Percentiles rank a stretch among this genome's conserved stretches.
These are phyloP conservation scores for Trypanosoma brucei DNA, from an alignment of 208 protist genomes.

Conservation along the genomic window DNA sequence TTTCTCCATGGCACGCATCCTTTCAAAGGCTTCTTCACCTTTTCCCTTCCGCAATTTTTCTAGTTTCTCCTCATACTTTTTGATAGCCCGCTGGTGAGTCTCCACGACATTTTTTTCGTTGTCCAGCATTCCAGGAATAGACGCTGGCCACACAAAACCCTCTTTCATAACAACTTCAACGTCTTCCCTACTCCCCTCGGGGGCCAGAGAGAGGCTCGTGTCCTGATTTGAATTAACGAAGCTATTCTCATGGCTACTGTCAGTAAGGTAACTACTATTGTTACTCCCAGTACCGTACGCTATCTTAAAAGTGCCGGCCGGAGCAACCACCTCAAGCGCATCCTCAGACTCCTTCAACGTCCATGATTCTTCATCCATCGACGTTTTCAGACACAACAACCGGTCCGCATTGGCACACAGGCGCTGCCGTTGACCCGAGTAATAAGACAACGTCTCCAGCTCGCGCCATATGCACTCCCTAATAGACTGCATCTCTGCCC, in stretches of 20 bases:
- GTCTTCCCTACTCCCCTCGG: background rate
- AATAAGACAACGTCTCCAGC: conserved; percentile 15
- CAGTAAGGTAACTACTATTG: background rate
- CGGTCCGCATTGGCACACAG: background rate
- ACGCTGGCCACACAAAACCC: conserved; percentile 19
- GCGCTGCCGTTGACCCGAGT: background rate
- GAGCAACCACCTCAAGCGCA: conserved; percentile 12
- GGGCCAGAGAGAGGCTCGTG: background rate
- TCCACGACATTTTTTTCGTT: conserved; percentile 11
- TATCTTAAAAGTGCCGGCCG: conserved; percentile 6
- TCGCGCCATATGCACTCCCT: conserved; percentile 11
- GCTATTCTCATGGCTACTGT: background rate
- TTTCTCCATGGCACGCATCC: conserved; percentile 1
- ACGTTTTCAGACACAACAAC: background rate
- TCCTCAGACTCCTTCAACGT: conserved; percentile 16
- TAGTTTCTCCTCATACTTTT: conserved; percentile 14
- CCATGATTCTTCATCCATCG: conserved; percentile 16
- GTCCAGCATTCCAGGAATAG: conserved; percentile 12
- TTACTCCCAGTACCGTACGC: background rate
- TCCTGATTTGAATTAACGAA: background rate
- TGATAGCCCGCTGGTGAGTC: conserved; percentile 10
- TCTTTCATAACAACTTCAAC: conserved; percentile 13
- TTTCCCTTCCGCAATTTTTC: conserved; percentile 6
- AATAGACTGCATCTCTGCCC: conserved; percentile 5
- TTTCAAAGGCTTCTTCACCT: background rate